Evolutionary conservation across 139 green algal genomes (phyloP), one percentile per base, ranked within the genome.

Genomic region (Haematococcus sp.): DNA sequence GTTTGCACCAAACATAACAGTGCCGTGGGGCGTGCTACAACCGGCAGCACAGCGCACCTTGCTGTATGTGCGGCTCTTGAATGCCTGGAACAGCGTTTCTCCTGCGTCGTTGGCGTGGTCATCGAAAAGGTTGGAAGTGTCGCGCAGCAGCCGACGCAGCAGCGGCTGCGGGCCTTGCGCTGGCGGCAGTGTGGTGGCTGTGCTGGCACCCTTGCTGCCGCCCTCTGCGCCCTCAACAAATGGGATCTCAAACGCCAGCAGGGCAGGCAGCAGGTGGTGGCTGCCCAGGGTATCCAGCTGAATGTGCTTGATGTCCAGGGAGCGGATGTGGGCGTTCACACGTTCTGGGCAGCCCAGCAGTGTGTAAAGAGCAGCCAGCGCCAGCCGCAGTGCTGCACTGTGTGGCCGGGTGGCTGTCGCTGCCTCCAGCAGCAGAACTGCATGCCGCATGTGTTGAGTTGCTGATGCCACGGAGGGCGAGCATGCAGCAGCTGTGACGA

Each of bases 281-380:
- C 76, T 76, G 32, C 70, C 76, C 32, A 90, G 63, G 17, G 84
- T 85, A 73, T 94, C 90, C 54, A 92, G 82, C 67, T 91, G 87
- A 28, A 94, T 88, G 79, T 87, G 59, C 78, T 94, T 94, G 54
- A 91, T 81, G 71, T 93, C 90, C 43, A 94, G 68, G 4, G 58
- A n/a, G 20, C 11, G 25, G 20, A 43, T 7, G 58, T 65, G 58
- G 20, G 58, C 20, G 11, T 23, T 19, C 27, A 27, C 58, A 7
- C 58, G 25, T 15, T 34, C n/a, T 22, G 58, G 58, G 58, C 83
- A 84, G 2, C 75, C 88, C 55, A 94, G 71, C 55, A 94, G 67
- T 22, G 71, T 71, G 69, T 86, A 68, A 9, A 94, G 71, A 2
- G 74, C 82, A 4, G 70, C 72, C 20, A 87, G 71, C 19, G 81